Evolutionary conservation across 805 yeast genomes (phyloP), one percentile per base, ranked within the genome.

Genomic region (Saccharomycopsis malanga): DNA sequence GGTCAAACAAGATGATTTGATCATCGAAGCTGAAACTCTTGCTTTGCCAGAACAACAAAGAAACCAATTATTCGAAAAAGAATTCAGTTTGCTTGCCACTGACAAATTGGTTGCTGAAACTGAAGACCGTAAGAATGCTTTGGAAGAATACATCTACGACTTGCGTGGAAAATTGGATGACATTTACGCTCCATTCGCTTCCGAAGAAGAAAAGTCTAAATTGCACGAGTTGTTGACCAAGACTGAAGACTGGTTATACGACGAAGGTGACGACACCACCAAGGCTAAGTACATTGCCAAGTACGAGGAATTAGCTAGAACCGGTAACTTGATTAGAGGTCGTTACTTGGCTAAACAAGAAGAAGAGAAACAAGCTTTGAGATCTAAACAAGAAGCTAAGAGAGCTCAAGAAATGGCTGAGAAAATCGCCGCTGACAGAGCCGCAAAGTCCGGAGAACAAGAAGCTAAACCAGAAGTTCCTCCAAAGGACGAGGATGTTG

Each of bases 191-290:
- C 81, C 74, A 59, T 93, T 89, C 65, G 96, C 97, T 49, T 76
- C 84, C 57, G 94, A 83, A 52, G 87, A 80, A 61, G 98, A 93
- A 91, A 91, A 79, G 72, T 70, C 44, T 55, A 84, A 77, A 63
- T 75, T 93, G 61, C 66, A 76, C 42, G 84, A 71, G 52, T 75
- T 83, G 75, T 77, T 93, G 64, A 65, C 74, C 62, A 83, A 81
- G 67, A 80, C 98, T 56, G 98, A 93, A 77, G 96, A 91, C 64
- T 93, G 99, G 99, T 79, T 93, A 62, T 93, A 93, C 70, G 95
- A 85, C 54, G 98, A 88, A 49, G 98, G 98, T 63, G 88, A 86
- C 65, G 99, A 93, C 68, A 79, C 97, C 54, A 76, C 89, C 62
- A 89, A 93, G 79, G 98, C 93, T 60, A 87, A 84, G 67, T 93